Conservation (phyloP, 257 asterid species). For the Fraxinus quadrangulata region DNA sequence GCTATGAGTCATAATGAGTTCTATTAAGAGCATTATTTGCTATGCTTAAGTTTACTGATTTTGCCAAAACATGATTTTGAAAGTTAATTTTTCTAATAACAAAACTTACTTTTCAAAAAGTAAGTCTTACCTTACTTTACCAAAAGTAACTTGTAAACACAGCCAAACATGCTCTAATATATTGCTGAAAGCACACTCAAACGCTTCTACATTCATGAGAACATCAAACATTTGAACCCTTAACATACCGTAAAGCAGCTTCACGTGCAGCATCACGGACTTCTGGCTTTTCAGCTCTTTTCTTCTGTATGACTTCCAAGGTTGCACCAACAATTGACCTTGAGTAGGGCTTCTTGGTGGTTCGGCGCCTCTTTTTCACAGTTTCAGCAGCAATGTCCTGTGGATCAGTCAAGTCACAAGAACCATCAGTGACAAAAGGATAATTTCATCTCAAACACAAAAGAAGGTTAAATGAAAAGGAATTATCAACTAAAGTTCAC, state of each 20-base stretch:
- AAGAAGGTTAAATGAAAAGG: not conserved
- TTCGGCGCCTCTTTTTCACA: constrained; percentile 81
- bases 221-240: not conserved
- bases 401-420: not conserved
- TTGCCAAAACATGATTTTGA: no score
- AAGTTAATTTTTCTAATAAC: no score
- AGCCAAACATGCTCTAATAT: not conserved
- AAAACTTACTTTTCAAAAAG: no score
- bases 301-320: constrained; percentile 84
- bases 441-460: not conserved
- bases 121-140: not conserved
- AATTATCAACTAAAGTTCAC: constrained; percentile 22
- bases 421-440: not conserved
- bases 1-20: not conserved
- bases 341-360: constrained; percentile 84
- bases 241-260: constrained; percentile 78
- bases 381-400: constrained; percentile 85
- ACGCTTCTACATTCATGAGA: not conserved
- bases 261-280: constrained; percentile 96
- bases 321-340: constrained; percentile 95
- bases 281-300: constrained; percentile 77
- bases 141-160: not conserved
- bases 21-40: not conserved
- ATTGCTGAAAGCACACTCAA: not conserved
- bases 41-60: no score